phyloP scores from a whole-genome alignment of 2,329 filamentous ascomycete species.

The Hyphodiscus sp. region DNA sequence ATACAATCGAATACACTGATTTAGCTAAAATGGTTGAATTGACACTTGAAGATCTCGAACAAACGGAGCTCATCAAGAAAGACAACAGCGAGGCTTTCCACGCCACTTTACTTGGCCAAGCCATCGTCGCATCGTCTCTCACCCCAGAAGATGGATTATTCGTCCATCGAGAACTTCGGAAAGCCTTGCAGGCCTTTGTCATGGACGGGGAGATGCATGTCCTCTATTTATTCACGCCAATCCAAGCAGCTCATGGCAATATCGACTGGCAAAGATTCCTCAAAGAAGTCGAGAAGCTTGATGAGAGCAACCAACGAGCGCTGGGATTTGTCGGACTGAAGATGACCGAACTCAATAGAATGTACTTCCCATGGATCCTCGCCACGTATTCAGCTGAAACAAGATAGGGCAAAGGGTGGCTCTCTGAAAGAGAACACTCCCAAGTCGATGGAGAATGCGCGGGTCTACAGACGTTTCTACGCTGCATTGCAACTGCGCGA shows the following conservation, averaged over 20 bases:
- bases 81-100: constrained; percentile 46
- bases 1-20: constrained; percentile 44
- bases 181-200: constrained; percentile 65
- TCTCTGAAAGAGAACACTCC: constrained; percentile 55
- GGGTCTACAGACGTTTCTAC: constrained; percentile 68
- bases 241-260: constrained; percentile 48
- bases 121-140: constrained; percentile 65
- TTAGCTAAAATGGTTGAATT: constrained; percentile 49
- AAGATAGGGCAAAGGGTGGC: constrained; percentile 57
- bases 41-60: constrained; percentile 51
- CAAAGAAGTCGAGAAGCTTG: constrained; percentile 61
- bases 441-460: constrained; percentile 52
- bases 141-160: constrained; percentile 71
- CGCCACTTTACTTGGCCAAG: constrained; percentile 60
- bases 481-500: constrained; percentile 72
- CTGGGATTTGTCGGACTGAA: constrained; percentile 63
- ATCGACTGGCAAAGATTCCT: constrained; percentile 70
- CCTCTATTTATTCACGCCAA: constrained; percentile 69
- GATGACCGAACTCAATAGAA: constrained; percentile 57
- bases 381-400: neutral
- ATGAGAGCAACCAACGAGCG: constrained; percentile 65
- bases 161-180: constrained; percentile 60
- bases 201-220: constrained; percentile 79
- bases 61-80: constrained; percentile 47
- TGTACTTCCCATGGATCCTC: constrained; percentile 40